Conservation (phyloP, 208 protist species). For the Wallacemonas sp. region DNA sequence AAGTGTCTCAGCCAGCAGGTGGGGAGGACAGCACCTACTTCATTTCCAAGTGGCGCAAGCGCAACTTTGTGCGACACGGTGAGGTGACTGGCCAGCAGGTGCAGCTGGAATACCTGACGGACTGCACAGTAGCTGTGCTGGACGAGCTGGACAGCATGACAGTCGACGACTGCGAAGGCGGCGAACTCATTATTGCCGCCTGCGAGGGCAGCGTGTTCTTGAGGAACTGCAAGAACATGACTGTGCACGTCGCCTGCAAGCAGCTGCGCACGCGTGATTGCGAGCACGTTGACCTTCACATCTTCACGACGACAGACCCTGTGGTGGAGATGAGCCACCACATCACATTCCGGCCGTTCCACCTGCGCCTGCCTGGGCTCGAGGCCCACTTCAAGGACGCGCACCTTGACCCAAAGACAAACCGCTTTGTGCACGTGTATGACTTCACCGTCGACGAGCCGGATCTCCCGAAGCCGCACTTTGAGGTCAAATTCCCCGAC, state of each 20-base stretch:
- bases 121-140: constrained; percentile 85
- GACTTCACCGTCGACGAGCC: constrained; percentile 84
- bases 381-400: constrained; percentile 48
- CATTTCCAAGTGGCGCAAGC: constrained; percentile 73
- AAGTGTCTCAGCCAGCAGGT: constrained; percentile 22
- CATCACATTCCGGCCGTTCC: constrained; percentile 81
- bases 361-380: constrained; percentile 71
- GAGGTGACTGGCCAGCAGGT: constrained; percentile 86
- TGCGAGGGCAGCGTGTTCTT: constrained; percentile 92
- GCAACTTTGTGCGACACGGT: constrained; percentile 63
- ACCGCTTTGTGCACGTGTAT: constrained; percentile 92
- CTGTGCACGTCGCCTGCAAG: constrained; percentile 90
- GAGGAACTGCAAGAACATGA: constrained; percentile 91
- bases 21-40: constrained; percentile 82
- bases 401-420: constrained; percentile 63
- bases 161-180: constrained; percentile 92
- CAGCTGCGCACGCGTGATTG: constrained; percentile 92
- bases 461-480: constrained; percentile 68
- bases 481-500: constrained; percentile 65
- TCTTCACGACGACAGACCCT: constrained; percentile 90
- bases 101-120: constrained; percentile 82
- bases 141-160: constrained; percentile 89
- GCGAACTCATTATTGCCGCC: constrained; percentile 89
- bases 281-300: constrained; percentile 70
- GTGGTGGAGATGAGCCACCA: constrained; percentile 90